phyloP scores from a whole-genome alignment of 2,329 filamentous ascomycete species.

The Phyllachora maydis region DNA sequence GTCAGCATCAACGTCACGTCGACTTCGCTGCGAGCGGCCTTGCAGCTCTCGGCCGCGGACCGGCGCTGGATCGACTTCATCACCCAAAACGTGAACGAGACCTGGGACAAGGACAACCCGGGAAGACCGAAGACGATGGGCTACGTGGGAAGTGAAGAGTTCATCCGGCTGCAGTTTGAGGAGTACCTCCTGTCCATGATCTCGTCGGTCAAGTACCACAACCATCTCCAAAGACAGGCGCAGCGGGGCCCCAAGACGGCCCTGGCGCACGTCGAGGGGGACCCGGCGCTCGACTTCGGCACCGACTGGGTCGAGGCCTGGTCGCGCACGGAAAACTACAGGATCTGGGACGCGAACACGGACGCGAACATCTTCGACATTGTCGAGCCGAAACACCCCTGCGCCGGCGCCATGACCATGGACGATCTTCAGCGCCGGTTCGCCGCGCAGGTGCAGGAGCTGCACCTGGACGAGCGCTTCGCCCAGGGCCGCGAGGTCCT shows the following conservation, averaged over 20 bases:
- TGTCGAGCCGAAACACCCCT: conserved; percentile 81
- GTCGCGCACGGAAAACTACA: conserved; percentile 76
- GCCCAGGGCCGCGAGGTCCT: conserved; percentile 67
- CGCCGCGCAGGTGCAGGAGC: conserved; percentile 77
- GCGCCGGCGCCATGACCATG: conserved; percentile 76
- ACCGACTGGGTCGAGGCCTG: conserved; percentile 73
- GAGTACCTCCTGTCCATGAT: conserved; percentile 84
- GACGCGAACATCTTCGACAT: conserved; percentile 88
- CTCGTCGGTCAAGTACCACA: conserved; percentile 76
- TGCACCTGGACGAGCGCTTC: conserved; percentile 82
- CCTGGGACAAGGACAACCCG: conserved; percentile 87
- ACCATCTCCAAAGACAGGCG: conserved; percentile 38
- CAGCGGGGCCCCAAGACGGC: conserved; percentile 33
- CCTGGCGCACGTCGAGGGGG: conserved; percentile 52
- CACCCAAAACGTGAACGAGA: conserved; percentile 82
- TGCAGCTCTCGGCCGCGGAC: conserved; percentile 68
- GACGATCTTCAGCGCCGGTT: conserved; percentile 86
- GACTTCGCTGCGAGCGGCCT: conserved; percentile 50
- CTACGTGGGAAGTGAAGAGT: conserved; percentile 90
- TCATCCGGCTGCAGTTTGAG: conserved; percentile 92
- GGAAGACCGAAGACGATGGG: conserved; percentile 82
- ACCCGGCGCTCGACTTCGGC: conserved; percentile 70
- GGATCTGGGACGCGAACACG: conserved; percentile 63
- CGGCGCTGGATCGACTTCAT: conserved; percentile 93
- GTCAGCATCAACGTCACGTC: conserved; percentile 70